A percentile compares a stretch with the other conserved stretches of the same genome.
These are phyloP conservation scores for Osmanthus fragrans DNA, from an alignment of 257 asterid species.

Conservation along the genomic window DNA sequence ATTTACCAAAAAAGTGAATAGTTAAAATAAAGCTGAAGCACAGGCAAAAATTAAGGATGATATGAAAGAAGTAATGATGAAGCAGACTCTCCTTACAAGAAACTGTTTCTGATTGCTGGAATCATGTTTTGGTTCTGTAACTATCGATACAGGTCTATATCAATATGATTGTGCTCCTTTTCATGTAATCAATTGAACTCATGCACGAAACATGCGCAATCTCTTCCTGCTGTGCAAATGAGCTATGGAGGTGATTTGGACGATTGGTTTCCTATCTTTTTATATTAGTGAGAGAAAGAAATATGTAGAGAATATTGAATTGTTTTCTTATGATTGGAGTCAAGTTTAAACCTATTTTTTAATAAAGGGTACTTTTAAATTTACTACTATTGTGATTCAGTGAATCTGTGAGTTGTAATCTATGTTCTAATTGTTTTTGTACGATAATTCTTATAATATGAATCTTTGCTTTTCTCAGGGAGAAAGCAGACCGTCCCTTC, in stretches of 20 bases:
- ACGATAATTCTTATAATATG: background rate
- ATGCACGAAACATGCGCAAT: background rate
- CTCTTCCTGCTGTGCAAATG: background rate
- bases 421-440: background rate
- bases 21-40: background rate
- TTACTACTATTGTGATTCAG: slow-evolving; percentile 1
- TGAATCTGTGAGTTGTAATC: background rate
- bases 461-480: slow-evolving; percentile 51
- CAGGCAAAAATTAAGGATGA: too few relatives aligned
- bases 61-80: background rate
- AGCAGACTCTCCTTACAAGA: background rate
- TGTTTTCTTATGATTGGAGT: background rate
- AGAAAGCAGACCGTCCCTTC: slow-evolving; percentile 83
- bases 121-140: background rate
- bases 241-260: background rate
- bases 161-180: background rate
- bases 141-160: background rate
- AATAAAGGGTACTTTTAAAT: background rate
- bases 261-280: background rate
- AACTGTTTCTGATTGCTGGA: background rate
- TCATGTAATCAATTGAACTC: background rate
- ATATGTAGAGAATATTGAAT: background rate
- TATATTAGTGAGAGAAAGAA: background rate
- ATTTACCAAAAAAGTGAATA: background rate
- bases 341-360: background rate